Conservation (phyloP, 1,284 basidiomycete species). For the Pascua guehoae region DNA sequence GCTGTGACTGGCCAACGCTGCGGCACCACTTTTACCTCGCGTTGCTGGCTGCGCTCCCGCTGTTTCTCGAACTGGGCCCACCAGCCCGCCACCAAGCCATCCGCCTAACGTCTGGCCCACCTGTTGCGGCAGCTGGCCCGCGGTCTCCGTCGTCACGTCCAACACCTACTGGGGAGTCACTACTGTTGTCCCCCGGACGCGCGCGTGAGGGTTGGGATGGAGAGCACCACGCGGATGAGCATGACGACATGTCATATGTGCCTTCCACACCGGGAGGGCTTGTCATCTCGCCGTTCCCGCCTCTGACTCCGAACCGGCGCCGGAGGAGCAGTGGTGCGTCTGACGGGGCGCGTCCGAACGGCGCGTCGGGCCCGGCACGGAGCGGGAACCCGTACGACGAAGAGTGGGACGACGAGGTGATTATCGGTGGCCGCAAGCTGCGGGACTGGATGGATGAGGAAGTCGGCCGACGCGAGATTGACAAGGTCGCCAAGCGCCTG, state of each 20-base stretch:
- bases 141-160: neutral
- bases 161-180: neutral
- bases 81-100: neutral
- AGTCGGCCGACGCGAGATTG: conserved; percentile 62
- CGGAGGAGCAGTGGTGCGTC: conserved; percentile 25
- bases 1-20: conserved; percentile 69
- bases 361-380: neutral
- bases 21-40: conserved; percentile 51
- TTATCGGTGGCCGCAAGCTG: conserved; percentile 57
- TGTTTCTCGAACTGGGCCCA: conserved; percentile 20
- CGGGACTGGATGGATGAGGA: conserved; percentile 53
- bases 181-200: neutral
- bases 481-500: conserved; percentile 61
- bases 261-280: conserved; percentile 59
- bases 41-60: conserved; percentile 19
- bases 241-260: conserved; percentile 21
- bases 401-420: conserved; percentile 43
- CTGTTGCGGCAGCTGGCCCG: neutral
- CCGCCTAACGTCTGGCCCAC: neutral
- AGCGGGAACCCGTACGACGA: conserved; percentile 29
- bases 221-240: conserved; percentile 6
- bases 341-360: conserved; percentile 10
- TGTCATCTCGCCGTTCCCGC: conserved; percentile 73
- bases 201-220: neutral
- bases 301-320: conserved; percentile 53